Conservation (phyloP, 75 land plant genomes). For the Sequoia sempervirens region DNA sequence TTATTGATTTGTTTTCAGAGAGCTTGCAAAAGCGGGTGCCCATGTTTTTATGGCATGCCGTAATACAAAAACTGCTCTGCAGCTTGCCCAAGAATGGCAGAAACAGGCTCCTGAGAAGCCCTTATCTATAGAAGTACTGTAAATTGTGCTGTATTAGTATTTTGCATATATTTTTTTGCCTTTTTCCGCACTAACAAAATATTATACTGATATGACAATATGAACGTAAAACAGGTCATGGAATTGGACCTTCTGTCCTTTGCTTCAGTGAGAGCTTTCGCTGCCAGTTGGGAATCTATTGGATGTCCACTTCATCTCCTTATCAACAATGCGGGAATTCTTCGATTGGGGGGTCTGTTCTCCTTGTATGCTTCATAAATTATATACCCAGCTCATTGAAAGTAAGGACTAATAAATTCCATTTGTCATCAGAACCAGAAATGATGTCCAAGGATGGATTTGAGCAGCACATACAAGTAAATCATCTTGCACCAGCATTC, state of each 20-base stretch:
- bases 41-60: constrained; percentile 48
- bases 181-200: too few relatives aligned
- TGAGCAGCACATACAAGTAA: constrained; percentile 64
- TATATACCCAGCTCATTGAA: background rate
- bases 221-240: constrained; percentile 33
- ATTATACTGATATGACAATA: too few relatives aligned
- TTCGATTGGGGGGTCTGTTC: constrained; percentile 32
- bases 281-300: constrained; percentile 33
- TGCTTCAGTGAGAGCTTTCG: constrained; percentile 36
- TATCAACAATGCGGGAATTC: constrained; percentile 65
- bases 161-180: background rate
- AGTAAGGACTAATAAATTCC: background rate
- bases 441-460: constrained; percentile 40
- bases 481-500: constrained; percentile 55
- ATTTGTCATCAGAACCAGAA: constrained; percentile 22
- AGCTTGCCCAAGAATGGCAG: constrained; percentile 29
- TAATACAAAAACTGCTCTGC: constrained; percentile 28
- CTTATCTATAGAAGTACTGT: background rate
- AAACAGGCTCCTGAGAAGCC: background rate
- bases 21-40: constrained; percentile 49
- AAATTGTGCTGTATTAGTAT: background rate
- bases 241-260: constrained; percentile 45
- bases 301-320: constrained; percentile 39
- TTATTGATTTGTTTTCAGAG: constrained; percentile 13
- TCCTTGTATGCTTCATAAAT: background rate